Evolutionary conservation across 371 early-diverging fungal species (phyloP), one percentile per base, ranked within the genome.

Genomic region (Syncephalastrum contaminatum): DNA sequence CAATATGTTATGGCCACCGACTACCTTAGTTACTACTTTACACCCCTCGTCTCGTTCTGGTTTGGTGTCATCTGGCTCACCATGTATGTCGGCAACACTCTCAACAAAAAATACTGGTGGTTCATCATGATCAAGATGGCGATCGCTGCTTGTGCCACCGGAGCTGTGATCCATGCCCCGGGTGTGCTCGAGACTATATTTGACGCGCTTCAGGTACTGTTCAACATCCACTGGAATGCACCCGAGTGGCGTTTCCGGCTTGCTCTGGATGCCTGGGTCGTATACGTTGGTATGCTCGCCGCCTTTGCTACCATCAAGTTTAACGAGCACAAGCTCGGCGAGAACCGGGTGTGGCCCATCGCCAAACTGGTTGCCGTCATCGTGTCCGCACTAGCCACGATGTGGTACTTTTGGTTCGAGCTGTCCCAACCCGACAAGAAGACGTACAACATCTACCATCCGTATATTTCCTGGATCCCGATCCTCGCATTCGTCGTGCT

Each of bases 1-100:
- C 70, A 81, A 4, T 89, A 84, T 53, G 66, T 80, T 2, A 89
- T 88, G 87, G 69, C 78, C 61, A 83, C 84, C 18, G 70, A 82
- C 56, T 87, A 87, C 39, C 71, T 88, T 48, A 81, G 80, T 43
- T 91, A 90, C 58, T 89, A 91, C 58, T 90, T 90, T 60, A 82
- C 88, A 12, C 89, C 90, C 8, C 63, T 91, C 49, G 87, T 87
- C 36, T 75, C 83, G 14, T 80, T 84, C 52, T 91, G 88, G 85
- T 87, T 88, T 54, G 51, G 79, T 30, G 62, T 82, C 42, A 82
- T 90, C 19, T 91, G 84, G 76, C 53, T 72, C 8, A 84, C 84
- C 25, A 86, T 91, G 88, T 72, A 77, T 25, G 49, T 84, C 20
- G 69, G 68, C 1, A 64, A 79, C 30, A 22, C 59, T 10, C 60